Evolutionary conservation across 1,284 basidiomycete species (phyloP), one percentile per base, ranked within the genome.

Genomic region (Somion occarium): DNA sequence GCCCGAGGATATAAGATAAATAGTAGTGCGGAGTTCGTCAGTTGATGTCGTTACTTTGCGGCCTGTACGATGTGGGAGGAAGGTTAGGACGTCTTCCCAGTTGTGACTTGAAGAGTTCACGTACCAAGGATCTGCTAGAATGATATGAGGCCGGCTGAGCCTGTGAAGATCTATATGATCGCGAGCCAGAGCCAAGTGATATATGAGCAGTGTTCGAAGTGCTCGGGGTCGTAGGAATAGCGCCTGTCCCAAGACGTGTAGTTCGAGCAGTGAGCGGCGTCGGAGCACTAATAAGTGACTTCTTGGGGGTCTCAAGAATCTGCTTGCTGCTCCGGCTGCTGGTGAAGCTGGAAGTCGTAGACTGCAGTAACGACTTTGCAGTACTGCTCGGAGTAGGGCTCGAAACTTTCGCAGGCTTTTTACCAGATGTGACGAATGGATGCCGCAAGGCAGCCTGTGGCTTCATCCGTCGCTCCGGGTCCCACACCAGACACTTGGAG

Each of bases 401-500:
- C 12, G 74, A 67, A 4, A 74, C 66, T 65, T 79, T 85, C 18
- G 67, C 58, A 5, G 58, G 51, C 49, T 78, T 79, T 48, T 81
- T 75, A 37, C 88, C 79, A 24, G 82, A 79, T 20, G 85, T 76
- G 53, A 95, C 78, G 73, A 93, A 97, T 9, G 91, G 88, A 70
- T 96, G 93, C n/a, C 91, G 83, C 72, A 95, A 72, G 1, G 97
- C 96, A 13, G 88, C 82, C 59, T 95, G 91, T 1, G 96, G 96
- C 69, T 98, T 98, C 64, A 99, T 79, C 38, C 97, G 81, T 52
- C 92, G 82, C 64, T 99, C 96, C 1, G 97, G 97, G 71, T 99
- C 97, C 97, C 96, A 99, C 13, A 91, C 81, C 22, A 99, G 77
- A 69, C 97, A 99, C 67, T 96, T 98, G 2, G 90, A 78, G 57